Base-by-base conservation (phyloP, 2,329 filamentous ascomycete species). In the Rutstroemia sp. region DNA sequence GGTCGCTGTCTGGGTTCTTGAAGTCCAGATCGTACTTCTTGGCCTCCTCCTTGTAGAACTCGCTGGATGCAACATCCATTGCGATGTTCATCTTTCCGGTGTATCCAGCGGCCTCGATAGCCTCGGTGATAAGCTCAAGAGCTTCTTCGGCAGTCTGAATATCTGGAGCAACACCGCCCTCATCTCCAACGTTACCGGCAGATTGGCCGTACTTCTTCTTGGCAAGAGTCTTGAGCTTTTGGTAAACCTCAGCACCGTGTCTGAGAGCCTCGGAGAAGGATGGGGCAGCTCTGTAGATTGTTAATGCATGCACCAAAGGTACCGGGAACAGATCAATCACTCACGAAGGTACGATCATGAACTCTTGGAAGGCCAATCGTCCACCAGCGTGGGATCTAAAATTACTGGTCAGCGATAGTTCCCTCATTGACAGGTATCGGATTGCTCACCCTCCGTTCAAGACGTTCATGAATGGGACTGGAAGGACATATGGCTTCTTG, bases 1-100 rank as follows among this genome's bases (percentile, higher is more conserved):
- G 82, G 80, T 99, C 94, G 74, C 88, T 94, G 63, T 97, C 87
- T 71, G 94, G 92, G 86, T 99, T 99, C 90, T 99, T 97, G 90
- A 97, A 99, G 87, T 97, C 94, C 65, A 99, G 83, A 73, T 99
- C 94, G 84, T 99, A 99, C 83, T 97, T 97, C 88, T 97, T 96
- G 74, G 79, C 92, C 52, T 94, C 90, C 70, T 80, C 76, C 81
- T 97, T 97, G 88, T 99, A 99, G 84, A 99, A 99, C 77, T 99
- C 94, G 81, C 89, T 95, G 65, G 94, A 96, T 65, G 94, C 94
- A 73, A 97, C 92, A 71, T 99, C 94, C 91, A 99, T 95, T 73
- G 94, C 94, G 70, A 99, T 99, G 76, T 95, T 90, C 75, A 99
- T 86, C 82, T 94, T 81, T 75, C 92, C 94, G 59, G 88, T 91